phyloP scores from a whole-genome alignment of 192 early-diverging fungal species.

The Coemansia sp. region DNA sequence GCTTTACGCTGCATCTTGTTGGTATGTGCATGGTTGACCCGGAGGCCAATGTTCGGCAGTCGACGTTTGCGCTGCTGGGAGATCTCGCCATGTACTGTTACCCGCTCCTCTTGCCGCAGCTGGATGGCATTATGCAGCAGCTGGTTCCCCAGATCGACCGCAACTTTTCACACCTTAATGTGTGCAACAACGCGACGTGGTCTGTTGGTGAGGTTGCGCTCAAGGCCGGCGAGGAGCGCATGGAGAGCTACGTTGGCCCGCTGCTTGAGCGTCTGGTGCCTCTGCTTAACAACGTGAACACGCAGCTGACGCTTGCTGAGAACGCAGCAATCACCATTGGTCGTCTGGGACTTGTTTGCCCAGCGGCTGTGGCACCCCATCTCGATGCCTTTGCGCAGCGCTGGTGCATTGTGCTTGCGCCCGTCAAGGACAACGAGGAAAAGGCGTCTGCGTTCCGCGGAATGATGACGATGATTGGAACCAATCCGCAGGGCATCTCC shows the following conservation, averaged over 20 bases:
- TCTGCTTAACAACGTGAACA: conserved; percentile 68
- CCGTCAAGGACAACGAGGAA: conserved; percentile 92
- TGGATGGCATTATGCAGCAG: conserved; percentile 80
- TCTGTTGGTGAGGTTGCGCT: conserved; percentile 95
- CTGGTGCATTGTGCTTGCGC: conserved; percentile 80
- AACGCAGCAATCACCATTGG: conserved; percentile 98
- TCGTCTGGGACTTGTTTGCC: conserved; percentile 88
- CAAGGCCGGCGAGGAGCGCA: conserved; percentile 70
- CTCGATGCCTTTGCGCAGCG: conserved; percentile 79
- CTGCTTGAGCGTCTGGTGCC: conserved; percentile 85
- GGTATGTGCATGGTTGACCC: conserved; percentile 78
- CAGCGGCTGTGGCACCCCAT: conserved; percentile 80
- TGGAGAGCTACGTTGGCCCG: conserved; percentile 77
- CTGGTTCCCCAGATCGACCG: conserved; percentile 74
- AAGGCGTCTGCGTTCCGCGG: conserved; percentile 97
- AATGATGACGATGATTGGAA: conserved; percentile 87
- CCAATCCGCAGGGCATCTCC: conserved; percentile 83
- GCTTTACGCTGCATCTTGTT: conserved; percentile 74
- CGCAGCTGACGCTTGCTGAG: conserved; percentile 80
- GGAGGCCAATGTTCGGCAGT: conserved; percentile 86
- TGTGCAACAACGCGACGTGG: conserved; percentile 99
- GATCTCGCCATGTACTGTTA: conserved; percentile 95
- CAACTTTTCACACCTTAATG: conserved; percentile 63
- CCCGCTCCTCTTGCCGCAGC: conserved; percentile 73
- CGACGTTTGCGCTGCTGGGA: conserved; percentile 93